Base-by-base conservation (phyloP, 352 stramenopile species). In the Aphanomyces cochlioides region DNA sequence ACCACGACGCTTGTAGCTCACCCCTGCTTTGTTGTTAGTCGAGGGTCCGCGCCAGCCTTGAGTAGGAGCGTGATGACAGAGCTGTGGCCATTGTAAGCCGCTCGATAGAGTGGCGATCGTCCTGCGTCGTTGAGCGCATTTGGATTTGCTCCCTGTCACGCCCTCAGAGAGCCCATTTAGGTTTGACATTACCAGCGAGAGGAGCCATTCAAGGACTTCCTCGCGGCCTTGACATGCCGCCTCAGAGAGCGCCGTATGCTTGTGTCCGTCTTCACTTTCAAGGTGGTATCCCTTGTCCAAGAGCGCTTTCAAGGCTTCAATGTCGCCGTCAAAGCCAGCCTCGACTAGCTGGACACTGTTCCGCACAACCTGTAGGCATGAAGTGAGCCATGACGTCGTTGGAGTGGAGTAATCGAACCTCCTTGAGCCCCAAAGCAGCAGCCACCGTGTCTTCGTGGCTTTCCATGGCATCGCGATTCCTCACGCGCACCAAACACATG, bases 271-370 rank as follows among this genome's bases (percentile, higher is more conserved):
- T 43, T 88, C 76, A 19, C 80, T 92, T 41, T 97, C 90, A 10
- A 96, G 68, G 54, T 96, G 85, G 68, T 92, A 97, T 47, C 90
- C 93, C 63, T 96, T 91, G 48, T 93, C 87, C 4, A 97, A 57
- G 54, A 75, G 84, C 12, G 79, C 77, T 7, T 87, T 74, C 5
- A 97, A 75, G 2, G 75, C 78, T 0, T 89, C 85, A 19, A 96
- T 65, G 17, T 97, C 87, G 38, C 89, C 83, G 45, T 97, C 90
- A 69, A 97, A 97, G 19, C 87, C 89, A 34, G 84, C 86, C 72
- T 97, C 90, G 36, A 97, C 89, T 15, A 97, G 70, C 47, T 95
- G 82, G 0, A 79, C 54, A 34, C 81, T 93, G 69, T 96, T 97
- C 28, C 83, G 76, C 56, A 84, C 88, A 28, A 63, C 56, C 60